Base-by-base conservation (phyloP, 306 rosid genomes). In the Albizia julibrissin region DNA sequence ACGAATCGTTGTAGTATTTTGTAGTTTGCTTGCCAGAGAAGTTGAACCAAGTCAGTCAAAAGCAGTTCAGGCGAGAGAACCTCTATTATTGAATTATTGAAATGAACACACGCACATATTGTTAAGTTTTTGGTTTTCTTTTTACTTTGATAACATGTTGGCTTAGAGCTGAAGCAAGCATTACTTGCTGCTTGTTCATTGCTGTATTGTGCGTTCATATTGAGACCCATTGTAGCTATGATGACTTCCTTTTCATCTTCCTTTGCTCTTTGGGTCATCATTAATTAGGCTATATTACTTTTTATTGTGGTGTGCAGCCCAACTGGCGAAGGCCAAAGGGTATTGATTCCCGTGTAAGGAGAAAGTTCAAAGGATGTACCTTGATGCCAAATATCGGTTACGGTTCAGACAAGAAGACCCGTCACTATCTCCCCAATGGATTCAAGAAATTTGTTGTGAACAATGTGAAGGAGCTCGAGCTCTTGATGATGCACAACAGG, bases 401-500 rank as follows among this genome's bases (percentile, higher is more conserved):
- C 67, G 93, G 92, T 46, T 74, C 93, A 4, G 93, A 91, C 87
- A 91, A 91, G 89, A 91, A 91, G 85, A 88, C 95, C 14, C 93
- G 93, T 22, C 92, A 92, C 83, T 89, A 74, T 82, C 90, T 92
- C 13, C 97, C 97, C 16, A 92, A 90, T 67, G 88, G 90, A 13
- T 90, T 90, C 71, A 90, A 90, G 91, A 90, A 90, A 19, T 90
- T 90, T 43, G 89, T 90, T 21, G 93, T 90, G 24, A 83, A 90
- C 90, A 90, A 90, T 43, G 88, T 79, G 76, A 82, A 83, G 19
- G 97, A 90, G 80, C 87, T 92, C 40, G 94, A 92, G 37, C 70
- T 92, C 77, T 89, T 92, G n/a, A 86, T 92, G 94, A 90, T 92
- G 97, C 97, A 92, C 88, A 92, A 92, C 91, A 89, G 97, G 94